These are phyloP conservation scores for Sutorius australiensis DNA, from an alignment of 768 basidiomycete species.

Conservation along the genomic window DNA sequence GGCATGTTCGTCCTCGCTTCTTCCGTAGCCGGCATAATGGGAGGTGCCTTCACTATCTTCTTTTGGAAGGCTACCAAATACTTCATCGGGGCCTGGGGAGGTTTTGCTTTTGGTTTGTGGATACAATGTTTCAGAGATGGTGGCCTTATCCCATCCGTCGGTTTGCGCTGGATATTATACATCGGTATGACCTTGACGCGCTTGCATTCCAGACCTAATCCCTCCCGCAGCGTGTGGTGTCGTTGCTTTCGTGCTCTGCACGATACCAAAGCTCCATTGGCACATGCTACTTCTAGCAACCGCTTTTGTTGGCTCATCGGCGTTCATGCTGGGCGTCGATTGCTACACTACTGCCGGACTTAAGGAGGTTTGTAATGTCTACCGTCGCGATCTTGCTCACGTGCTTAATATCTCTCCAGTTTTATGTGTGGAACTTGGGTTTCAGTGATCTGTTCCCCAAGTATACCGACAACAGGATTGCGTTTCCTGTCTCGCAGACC, in stretches of 20 bases:
- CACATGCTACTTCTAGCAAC: constrained; percentile 84
- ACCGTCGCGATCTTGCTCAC: background rate
- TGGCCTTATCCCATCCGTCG: constrained; percentile 73
- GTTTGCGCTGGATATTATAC: constrained; percentile 85
- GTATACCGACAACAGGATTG: constrained; percentile 59
- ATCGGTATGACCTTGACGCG: constrained; percentile 52
- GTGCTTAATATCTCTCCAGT: constrained; percentile 44
- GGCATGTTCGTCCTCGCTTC: constrained; percentile 88
- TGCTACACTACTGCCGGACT: constrained; percentile 89
- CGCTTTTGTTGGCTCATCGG: constrained; percentile 84
- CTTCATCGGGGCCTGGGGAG: constrained; percentile 57
- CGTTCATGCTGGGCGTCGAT: constrained; percentile 90
- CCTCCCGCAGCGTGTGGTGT: constrained; percentile 56
- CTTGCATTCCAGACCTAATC: constrained; percentile 13
- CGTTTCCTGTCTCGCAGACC: constrained; percentile 81
- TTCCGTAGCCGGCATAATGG: constrained; percentile 74
- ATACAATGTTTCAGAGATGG: constrained; percentile 82
- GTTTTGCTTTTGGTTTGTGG: constrained; percentile 84
- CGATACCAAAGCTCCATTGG: constrained; percentile 83
- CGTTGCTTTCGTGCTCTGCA: constrained; percentile 76
- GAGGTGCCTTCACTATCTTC: constrained; percentile 85
- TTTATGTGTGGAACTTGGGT: constrained; percentile 95
- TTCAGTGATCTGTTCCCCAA: constrained; percentile 78
- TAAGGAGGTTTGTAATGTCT: constrained; percentile 66
- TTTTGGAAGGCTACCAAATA: constrained; percentile 90